Evolutionary conservation across 306 rosid genomes (phyloP), one percentile per base, ranked within the genome.

Genomic region (Acmispon strigosus): DNA sequence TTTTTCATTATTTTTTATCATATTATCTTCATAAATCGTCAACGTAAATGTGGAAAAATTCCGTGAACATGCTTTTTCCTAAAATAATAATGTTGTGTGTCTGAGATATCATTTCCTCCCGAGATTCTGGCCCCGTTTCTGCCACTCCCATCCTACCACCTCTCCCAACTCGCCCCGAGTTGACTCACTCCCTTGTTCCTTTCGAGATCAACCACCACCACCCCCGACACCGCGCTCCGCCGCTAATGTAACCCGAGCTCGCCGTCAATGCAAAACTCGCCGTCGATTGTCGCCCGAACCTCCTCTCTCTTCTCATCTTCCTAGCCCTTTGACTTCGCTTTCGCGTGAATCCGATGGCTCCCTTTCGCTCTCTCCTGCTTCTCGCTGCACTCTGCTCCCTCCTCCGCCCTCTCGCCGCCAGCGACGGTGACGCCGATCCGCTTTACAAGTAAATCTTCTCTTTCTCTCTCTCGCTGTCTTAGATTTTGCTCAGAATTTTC

Each of bases 401-500:
- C 59, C 66, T 84, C 79, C 66, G 51, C 44, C 69, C 64, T 65
- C 66, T 85, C 41, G 27, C 62, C 78, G 96, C 96, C 17, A 77
- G 84, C 63, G 78, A 86, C 48, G 98, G 98, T 10, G 96, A 88
- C 54, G 73, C 88, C 48, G 98, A 92, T 90, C 96, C 89, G 42
- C 56, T 88, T 76, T 92, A 88, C 92, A 81, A 50, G 98, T 88
- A 68, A 74, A 59, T 44, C 32, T 54, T 47, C 16, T 15, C 55
- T 51, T 42, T n/a, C 14, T 39, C 39, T 58, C 54, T 12, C 24
- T 42, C 12, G 41, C 62, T 15, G 19, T 34, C 24, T 48, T 62
- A 27, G 51, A 41, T 66, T 79, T 52, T 44, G 6, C 48, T 55
- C 37, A 1, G 13, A 60, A 19, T 52, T 52, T 55, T 19, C 24